Base-by-base conservation (phyloP, 257 asterid genomes). In the Verbascum thapsus region DNA sequence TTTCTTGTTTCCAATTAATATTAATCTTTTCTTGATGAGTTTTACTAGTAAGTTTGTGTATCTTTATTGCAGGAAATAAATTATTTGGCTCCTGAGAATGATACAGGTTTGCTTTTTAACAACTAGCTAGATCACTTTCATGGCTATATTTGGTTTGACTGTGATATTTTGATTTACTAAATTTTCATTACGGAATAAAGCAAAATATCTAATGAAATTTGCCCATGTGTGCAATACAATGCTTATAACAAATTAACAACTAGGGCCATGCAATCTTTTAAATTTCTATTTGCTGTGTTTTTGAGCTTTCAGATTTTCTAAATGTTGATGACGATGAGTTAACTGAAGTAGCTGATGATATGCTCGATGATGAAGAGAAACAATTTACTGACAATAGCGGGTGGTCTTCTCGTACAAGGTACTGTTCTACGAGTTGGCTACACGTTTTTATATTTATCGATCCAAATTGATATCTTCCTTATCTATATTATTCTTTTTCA, bases 351-450 rank as follows among this genome's bases (percentile, higher is more conserved):
- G 81, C 78, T 67, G 95, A 86, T 57, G 37, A 76, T 72, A 67
- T 70, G 49, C 86, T 83, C 41, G 80, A 75, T 70, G 71, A 74
- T 53, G 88, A 85, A 59, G 88, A 80, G 39, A 35, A 74, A 11
- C 78, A 70, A 49, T 44, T 72, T 53, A 74, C 80, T 32, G 95
- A 84, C 65, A 87, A 87, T 75, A 84, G 81, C 45, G 95, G 95
- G 65, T 87, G 95, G 95, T 87, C 95, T 53, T 82, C 95, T 23
- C 91, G 95, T 61, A 86, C 96, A n/a, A 86, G 96, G 96, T 89
- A 74, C 43, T 54, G 9, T 35, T 67, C 58, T 65, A 54, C 19
- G 19, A 16, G 17, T 44, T 47, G 18, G 61, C 47, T 53, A 3
- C 42, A 22, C 19, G 12, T n/a, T 70, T 37, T 35, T 53, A 11